Conservation (phyloP, 768 basidiomycete genomes). For the Saitozyma sp. region DNA sequence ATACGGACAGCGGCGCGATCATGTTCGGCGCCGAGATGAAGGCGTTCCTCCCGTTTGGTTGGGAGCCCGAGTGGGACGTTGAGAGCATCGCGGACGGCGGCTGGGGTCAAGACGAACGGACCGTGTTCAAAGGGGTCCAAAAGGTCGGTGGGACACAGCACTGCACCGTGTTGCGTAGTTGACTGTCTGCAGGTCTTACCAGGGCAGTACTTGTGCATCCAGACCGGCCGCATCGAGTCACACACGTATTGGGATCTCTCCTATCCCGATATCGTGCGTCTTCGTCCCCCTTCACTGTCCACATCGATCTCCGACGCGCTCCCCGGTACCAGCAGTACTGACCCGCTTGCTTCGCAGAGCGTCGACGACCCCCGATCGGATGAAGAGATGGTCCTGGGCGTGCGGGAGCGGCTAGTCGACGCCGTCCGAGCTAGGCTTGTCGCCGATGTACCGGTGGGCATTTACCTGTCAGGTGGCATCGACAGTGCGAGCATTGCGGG, state of each 20-base stretch:
- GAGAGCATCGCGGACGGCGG: constrained; percentile 30
- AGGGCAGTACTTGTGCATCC: constrained; percentile 38
- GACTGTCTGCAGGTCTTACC: constrained; percentile 24
- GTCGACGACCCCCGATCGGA: constrained; percentile 28
- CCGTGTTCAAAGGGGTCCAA: constrained; percentile 38
- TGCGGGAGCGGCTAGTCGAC: constrained; percentile 32
- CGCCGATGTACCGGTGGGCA: constrained; percentile 45
- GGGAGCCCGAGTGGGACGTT: constrained; percentile 47
- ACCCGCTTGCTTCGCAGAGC: background rate
- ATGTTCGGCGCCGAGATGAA: constrained; percentile 45
- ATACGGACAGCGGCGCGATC: constrained; percentile 9
- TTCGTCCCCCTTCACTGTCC: background rate
- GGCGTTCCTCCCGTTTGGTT: constrained; percentile 38
- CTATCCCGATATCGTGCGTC: constrained; percentile 20
- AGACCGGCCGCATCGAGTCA: constrained; percentile 20
- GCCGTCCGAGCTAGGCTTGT: constrained; percentile 35
- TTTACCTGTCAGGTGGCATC: constrained; percentile 47
- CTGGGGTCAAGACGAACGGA: constrained; percentile 40
- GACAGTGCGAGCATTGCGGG: constrained; percentile 42
- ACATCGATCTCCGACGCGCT: background rate
- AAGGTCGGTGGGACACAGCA: constrained; percentile 15
- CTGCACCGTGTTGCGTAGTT: background rate
- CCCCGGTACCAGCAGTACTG: too few relatives aligned
- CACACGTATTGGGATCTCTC: constrained; percentile 36
- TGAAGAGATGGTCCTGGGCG: constrained; percentile 36